Base-by-base conservation (phyloP, 495 filamentous ascomycete species). In the Podospora fimiseda region DNA sequence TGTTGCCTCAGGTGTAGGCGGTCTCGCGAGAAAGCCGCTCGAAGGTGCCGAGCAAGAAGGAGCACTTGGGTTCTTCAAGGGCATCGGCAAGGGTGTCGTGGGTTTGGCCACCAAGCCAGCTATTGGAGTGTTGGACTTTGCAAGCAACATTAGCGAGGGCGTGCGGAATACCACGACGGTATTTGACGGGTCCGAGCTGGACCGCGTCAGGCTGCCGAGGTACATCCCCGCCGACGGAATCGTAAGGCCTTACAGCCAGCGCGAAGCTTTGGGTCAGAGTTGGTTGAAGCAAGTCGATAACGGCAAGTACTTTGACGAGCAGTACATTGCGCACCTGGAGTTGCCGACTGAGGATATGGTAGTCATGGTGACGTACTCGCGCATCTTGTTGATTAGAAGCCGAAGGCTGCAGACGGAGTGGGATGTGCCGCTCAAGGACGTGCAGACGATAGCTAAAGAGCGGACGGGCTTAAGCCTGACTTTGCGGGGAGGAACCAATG, bases 91-190 rank as follows among this genome's bases (percentile, higher is more conserved):
- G 75, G 93, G 93, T 36, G 80, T 97, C 14, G 74, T 96, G 14
- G 93, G 93, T 3, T 70, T 96, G 7, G 90, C 90, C 0, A 98
- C 93, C 18, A 98, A 97, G 67, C 92, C 93, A 1, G 94, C 91
- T 13, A 94, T 98, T 52, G 93, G 94, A 44, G 90, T 94, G 16
- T 93, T 98, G 60, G 93, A 98, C 68, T 83, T 98, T 56, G 93
- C 93, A 0, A 95, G 89, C 61, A 96, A 95, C 68, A 82, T 98
- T 56, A 89, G 88, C 16, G 93, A 98, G 72, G 93, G 93, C 51
- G 91, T 98, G 38, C 89, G 92, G 60, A 98, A 98, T 70, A 98
- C 93, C 7, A 98, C 93, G 6, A 98, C 94, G 0, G 92, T 98
- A 33, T 98, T 98, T 65, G 93, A 98, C 60, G 84, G 85, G 33